Conservation (phyloP, 768 basidiomycete genomes). For the Mycena metata region DNA sequence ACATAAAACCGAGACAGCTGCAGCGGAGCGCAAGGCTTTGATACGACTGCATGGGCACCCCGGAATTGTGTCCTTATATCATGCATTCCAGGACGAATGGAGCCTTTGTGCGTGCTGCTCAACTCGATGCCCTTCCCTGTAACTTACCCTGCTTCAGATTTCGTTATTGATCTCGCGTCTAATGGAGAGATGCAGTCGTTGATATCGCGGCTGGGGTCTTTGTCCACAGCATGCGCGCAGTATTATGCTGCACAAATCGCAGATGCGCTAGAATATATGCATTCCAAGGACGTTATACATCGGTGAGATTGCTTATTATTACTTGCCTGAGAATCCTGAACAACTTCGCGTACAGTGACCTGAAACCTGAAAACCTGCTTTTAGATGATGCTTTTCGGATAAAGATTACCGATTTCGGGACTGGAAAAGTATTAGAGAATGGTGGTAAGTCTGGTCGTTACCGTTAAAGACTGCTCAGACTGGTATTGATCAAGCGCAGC, state of each 20-base stretch:
- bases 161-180: conserved; percentile 80
- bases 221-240: conserved; percentile 80
- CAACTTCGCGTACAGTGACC: conserved; percentile 60
- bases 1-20: conserved; percentile 78
- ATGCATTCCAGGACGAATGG: conserved; percentile 88
- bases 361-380: conserved; percentile 91
- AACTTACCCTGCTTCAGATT: conserved; percentile 61
- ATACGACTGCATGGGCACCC: conserved; percentile 70
- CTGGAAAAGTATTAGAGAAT: conserved; percentile 80
- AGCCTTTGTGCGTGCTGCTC: conserved; percentile 77
- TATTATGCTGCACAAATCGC: conserved; percentile 93
- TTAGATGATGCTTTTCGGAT: conserved; percentile 89
- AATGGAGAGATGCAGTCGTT: conserved; percentile 86
- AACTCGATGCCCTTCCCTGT: neutral
- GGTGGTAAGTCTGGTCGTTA: conserved; percentile 57
- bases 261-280: conserved; percentile 92
- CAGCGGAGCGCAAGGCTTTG: conserved; percentile 73
- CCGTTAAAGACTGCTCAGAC: neutral
- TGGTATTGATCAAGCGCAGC: conserved; percentile 10
- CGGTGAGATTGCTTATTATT: conserved; percentile 57
- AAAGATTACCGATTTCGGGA: conserved; percentile 98
- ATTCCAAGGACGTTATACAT: conserved; percentile 90
- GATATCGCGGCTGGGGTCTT: conserved; percentile 85
- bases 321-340: conserved; percentile 21
- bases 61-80: conserved; percentile 82